phyloP scores from a whole-genome alignment of 306 rosid species.

The Alnus glutinosa region DNA sequence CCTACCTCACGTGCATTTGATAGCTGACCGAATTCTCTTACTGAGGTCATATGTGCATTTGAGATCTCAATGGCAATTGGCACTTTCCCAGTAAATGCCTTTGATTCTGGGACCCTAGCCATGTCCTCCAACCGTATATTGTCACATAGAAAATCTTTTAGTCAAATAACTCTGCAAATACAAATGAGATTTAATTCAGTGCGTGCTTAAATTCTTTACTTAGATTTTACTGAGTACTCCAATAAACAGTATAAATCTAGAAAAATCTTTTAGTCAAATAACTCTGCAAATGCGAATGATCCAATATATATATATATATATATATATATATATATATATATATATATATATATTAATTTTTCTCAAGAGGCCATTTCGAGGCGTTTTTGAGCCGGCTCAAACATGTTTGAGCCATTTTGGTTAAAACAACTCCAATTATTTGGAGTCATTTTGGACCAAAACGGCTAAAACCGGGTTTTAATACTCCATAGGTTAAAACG shows the following conservation, averaged over 20 bases:
- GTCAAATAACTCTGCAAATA: slow-evolving; percentile 49
- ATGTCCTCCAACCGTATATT: slow-evolving; percentile 44
- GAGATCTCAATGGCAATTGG: slow-evolving; percentile 54
- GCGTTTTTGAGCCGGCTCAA: no score
- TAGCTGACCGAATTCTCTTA: slow-evolving; percentile 39
- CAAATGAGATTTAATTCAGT: slow-evolving; percentile 26
- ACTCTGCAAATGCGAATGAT: no score
- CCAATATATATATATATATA: no score
- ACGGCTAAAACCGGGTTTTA: no score
- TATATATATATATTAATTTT: no score
- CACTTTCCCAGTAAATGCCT: slow-evolving; percentile 48
- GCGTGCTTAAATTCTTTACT: slow-evolving; percentile 14
- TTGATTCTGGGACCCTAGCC: slow-evolving; percentile 81
- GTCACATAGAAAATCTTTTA: slow-evolving; percentile 42
- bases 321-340: no score
- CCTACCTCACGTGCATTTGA: slow-evolving; percentile 36
- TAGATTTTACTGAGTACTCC: slow-evolving; percentile 20
- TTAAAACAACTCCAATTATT: no score
- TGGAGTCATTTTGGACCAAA: no score
- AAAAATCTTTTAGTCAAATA: no score
- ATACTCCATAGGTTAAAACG: no score
- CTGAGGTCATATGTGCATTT: slow-evolving; percentile 27
- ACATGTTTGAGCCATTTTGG: no score
- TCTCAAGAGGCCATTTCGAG: no score
- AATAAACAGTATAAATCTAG: background rate